A percentile compares a stretch with the other conserved stretches of the same genome.
phyloP scores from a whole-genome alignment of 1,284 basidiomycete genomes.

The Ceratorhiza oryzae-sativae region DNA sequence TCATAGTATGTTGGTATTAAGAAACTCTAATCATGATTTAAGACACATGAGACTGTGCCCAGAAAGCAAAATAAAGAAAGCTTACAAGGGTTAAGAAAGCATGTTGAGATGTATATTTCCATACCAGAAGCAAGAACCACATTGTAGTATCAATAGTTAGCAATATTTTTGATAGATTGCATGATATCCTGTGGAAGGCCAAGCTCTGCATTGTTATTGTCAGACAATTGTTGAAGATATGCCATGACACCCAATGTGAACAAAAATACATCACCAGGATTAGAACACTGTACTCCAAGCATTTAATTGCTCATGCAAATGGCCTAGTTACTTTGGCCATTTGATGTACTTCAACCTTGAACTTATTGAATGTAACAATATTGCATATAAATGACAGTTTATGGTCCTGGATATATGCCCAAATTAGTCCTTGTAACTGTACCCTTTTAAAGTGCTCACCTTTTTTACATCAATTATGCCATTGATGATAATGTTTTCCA shows the following conservation, averaged over 20 bases:
- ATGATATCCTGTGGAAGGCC: constrained; percentile 5
- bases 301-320: constrained; percentile 35
- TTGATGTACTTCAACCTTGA: neutral
- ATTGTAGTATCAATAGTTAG: constrained; percentile 6
- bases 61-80: neutral
- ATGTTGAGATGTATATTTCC: constrained; percentile 34
- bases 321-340: constrained; percentile 26
- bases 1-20: neutral
- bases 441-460: neutral
- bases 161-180: neutral
- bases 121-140: constrained; percentile 32
- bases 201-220: constrained; percentile 31
- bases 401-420: constrained; percentile 4
- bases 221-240: neutral
- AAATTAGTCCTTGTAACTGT: neutral
- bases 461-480: constrained; percentile 10
- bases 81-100: constrained; percentile 38
- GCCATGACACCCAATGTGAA: constrained; percentile 36
- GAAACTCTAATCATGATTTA: neutral
- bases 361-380: neutral
- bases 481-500: neutral
- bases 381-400: neutral
- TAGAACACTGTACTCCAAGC: constrained; percentile 37
- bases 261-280: constrained; percentile 35
- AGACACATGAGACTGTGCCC: neutral